phyloP scores from a whole-genome alignment of 257 asterid genomes.

The Nicotiana sylvestris region DNA sequence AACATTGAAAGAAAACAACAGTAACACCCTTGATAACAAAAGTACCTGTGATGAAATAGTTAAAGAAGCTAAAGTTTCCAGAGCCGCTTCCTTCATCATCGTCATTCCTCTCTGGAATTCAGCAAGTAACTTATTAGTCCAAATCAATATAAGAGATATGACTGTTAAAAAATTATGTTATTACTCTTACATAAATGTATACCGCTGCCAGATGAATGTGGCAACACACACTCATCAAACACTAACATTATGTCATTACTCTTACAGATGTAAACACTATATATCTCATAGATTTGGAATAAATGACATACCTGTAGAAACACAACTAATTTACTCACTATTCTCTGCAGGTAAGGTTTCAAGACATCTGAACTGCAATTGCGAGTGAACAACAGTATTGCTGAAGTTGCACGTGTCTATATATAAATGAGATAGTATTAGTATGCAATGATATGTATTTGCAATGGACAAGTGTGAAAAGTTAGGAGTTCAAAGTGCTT shows the following conservation, averaged over 20 bases:
- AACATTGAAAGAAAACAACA: neutral
- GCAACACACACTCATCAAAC: neutral
- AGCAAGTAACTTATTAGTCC: neutral
- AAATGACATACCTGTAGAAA: slow-evolving; percentile 6
- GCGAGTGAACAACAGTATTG: neutral
- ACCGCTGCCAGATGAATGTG: neutral
- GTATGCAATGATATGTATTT: neutral
- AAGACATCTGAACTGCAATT: neutral
- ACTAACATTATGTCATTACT: neutral
- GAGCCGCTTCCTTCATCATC: slow-evolving; percentile 5
- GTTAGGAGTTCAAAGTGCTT: neutral
- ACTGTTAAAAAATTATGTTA: neutral
- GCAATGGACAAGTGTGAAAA: neutral
- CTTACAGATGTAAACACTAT: neutral
- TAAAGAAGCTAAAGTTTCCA: slow-evolving; percentile 6
- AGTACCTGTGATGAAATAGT: neutral
- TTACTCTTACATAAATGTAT: neutral
- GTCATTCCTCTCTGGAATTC: neutral
- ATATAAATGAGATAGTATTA: neutral
- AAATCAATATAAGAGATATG: neutral
- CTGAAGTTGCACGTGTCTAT: neutral
- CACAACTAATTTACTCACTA: neutral
- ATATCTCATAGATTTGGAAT: neutral
- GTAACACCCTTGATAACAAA: neutral
- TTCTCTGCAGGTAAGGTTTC: neutral